Evolutionary conservation across 2,329 filamentous ascomycete species (phyloP).

Genomic region (Pseudocercospora crystallina): DNA sequence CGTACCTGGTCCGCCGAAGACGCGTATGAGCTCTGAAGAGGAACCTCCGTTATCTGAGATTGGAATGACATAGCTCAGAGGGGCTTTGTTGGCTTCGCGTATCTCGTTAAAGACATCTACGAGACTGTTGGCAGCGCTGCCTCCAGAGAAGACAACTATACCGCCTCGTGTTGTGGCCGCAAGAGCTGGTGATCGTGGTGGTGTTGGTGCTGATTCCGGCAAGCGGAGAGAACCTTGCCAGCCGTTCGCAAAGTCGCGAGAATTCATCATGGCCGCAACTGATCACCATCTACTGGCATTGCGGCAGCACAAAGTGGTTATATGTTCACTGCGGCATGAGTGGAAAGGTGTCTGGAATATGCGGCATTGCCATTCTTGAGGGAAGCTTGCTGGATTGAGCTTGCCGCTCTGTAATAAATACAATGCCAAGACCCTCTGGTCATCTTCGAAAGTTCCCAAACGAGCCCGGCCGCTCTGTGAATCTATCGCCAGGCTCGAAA

Average conservation of each 20-base stretch:
- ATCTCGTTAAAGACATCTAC: slow-evolving; percentile 80
- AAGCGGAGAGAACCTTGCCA: slow-evolving; percentile 17
- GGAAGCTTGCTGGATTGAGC: too few species aligned
- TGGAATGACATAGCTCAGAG: slow-evolving; percentile 82
- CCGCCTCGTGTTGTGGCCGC: slow-evolving; percentile 42
- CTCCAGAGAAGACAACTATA: slow-evolving; percentile 75
- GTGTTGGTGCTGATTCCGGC: slow-evolving; percentile 10
- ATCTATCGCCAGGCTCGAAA: too few species aligned
- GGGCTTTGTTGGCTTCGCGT: slow-evolving; percentile 62
- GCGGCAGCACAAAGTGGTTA: too few species aligned
- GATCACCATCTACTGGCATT: too few species aligned
- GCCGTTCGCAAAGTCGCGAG: slow-evolving; percentile 20
- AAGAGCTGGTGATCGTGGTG: slow-evolving; percentile 20
- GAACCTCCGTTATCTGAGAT: slow-evolving; percentile 96
- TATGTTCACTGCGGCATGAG: too few species aligned
- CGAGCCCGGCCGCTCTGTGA: too few species aligned
- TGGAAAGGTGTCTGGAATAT: too few species aligned
- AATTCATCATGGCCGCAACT: slow-evolving; percentile 5
- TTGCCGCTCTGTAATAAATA: too few species aligned
- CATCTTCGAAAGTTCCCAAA: too few species aligned
- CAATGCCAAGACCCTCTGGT: too few species aligned
- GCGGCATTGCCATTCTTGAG: too few species aligned
- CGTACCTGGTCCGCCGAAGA: slow-evolving; percentile 87
- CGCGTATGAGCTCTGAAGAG: slow-evolving; percentile 87
- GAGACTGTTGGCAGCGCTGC: slow-evolving; percentile 85